Evolutionary conservation across 495 filamentous ascomycete species (phyloP).

Genomic region (Podospora appendiculata): DNA sequence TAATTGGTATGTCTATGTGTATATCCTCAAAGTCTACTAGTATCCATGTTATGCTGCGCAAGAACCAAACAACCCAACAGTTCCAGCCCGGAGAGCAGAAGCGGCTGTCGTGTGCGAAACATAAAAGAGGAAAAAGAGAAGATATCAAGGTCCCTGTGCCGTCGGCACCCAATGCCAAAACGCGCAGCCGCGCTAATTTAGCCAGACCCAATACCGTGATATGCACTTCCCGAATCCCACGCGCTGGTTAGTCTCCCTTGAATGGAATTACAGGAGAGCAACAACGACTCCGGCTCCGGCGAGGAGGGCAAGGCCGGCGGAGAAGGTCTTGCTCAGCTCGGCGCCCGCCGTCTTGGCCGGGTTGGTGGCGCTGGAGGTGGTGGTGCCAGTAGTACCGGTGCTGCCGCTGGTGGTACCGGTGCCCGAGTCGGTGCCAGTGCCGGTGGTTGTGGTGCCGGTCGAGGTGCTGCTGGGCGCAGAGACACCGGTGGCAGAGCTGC

Average conservation of each 20-base stretch:
- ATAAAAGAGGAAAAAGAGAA: constrained; percentile 8
- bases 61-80: not conserved
- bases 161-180: not conserved
- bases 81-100: not conserved
- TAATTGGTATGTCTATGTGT: not conserved
- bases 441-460: constrained; percentile 6
- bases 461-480: constrained; percentile 10
- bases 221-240: not conserved
- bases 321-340: not conserved
- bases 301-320: constrained; percentile 12
- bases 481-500: constrained; percentile 11
- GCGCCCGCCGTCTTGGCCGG: not conserved
- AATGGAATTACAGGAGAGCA: constrained; percentile 9
- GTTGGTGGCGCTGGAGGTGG: not conserved
- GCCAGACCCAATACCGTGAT: not conserved
- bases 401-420: constrained; percentile 2
- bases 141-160: not conserved
- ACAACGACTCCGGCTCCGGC: constrained; percentile 16
- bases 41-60: not conserved
- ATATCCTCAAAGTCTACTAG: not conserved
- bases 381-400: not conserved
- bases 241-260: not conserved
- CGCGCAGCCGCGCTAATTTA: not conserved
- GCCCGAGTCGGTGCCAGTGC: constrained; percentile 8
- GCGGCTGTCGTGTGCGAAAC: not conserved